Evolutionary conservation across 495 filamentous ascomycete species (phyloP).

Genomic region (Annulohypoxylon nitens): DNA sequence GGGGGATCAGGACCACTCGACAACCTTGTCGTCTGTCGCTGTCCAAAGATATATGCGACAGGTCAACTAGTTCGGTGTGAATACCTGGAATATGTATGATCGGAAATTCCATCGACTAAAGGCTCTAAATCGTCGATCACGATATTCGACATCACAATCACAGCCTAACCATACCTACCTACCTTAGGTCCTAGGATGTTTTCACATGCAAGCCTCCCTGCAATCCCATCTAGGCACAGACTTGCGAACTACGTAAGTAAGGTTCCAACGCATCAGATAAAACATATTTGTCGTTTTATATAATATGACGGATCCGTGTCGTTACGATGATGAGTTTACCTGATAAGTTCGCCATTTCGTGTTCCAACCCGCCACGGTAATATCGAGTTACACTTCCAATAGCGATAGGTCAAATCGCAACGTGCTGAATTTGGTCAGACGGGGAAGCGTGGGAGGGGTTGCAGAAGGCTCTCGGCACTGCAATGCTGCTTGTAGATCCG

Average conservation of each 20-base stretch:
- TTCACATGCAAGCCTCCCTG: slow-evolving; percentile 23
- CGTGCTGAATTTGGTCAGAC: slow-evolving; percentile 5
- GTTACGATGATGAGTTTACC: slow-evolving; percentile 8
- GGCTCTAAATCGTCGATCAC: slow-evolving; percentile 5
- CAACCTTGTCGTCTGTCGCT: slow-evolving; percentile 3
- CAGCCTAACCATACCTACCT: slow-evolving; percentile 1
- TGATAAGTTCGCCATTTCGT: slow-evolving; percentile 3
- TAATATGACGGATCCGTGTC: slow-evolving; percentile 19
- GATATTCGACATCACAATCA: neutral
- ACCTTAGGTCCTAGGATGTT: neutral
- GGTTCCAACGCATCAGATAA: slow-evolving; percentile 30
- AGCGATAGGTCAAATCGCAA: slow-evolving; percentile 19
- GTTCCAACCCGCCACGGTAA: neutral
- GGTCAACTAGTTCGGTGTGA: slow-evolving; percentile 17
- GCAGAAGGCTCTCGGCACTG: slow-evolving; percentile 30
- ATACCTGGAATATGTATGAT: slow-evolving; percentile 9
- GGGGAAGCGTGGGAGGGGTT: slow-evolving; percentile 19
- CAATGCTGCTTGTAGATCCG: slow-evolving; percentile 37
- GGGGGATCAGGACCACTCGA: slow-evolving; percentile 18
- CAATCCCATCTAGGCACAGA: slow-evolving; percentile 21
- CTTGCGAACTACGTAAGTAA: slow-evolving; percentile 2
- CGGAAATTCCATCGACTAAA: slow-evolving; percentile 18
- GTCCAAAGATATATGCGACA: slow-evolving; percentile 15
- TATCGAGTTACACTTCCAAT: neutral
- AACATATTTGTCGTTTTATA: neutral